Conservation (phyloP, 257 asterid genomes). For the Solanum habrochaites region DNA sequence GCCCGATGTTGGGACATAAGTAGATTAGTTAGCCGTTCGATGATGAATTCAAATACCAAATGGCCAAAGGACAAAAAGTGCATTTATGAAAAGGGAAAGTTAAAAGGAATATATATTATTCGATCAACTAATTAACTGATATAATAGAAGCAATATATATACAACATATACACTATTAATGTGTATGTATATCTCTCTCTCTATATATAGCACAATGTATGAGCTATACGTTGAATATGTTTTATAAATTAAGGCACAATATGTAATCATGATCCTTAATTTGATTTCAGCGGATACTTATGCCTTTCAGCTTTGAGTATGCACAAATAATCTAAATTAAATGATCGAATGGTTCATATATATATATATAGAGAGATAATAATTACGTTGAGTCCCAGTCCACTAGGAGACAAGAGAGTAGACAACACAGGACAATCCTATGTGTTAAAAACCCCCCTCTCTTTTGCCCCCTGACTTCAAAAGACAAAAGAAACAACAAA, state of each 20-base stretch:
- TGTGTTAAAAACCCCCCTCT: not conserved
- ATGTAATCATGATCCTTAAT: too few species aligned
- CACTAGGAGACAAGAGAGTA: not conserved
- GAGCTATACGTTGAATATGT: too few species aligned
- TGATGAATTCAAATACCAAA: not conserved
- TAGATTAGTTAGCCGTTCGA: not conserved
- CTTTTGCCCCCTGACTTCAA: not conserved
- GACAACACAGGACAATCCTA: not conserved
- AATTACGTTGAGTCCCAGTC: not conserved
- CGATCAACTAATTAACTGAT: not conserved
- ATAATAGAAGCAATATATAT: not conserved
- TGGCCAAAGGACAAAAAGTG: not conserved
- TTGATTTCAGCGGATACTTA: fast-evolving
- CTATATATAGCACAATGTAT: too few species aligned
- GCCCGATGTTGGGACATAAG: too few species aligned
- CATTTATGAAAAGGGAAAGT: not conserved
- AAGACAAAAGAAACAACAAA: not conserved
- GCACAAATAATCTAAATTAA: too few species aligned
- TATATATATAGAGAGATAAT: too few species aligned
- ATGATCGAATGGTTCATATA: not conserved
- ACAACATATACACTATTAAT: not conserved
- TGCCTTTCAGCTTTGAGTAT: too few species aligned
- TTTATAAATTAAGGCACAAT: too few species aligned
- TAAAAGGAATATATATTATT: not conserved
- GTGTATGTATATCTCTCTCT: too few species aligned